These are phyloP conservation scores for Tetrapisispora nanseiensis DNA, from an alignment of 805 yeast species.

Conservation along the genomic window DNA sequence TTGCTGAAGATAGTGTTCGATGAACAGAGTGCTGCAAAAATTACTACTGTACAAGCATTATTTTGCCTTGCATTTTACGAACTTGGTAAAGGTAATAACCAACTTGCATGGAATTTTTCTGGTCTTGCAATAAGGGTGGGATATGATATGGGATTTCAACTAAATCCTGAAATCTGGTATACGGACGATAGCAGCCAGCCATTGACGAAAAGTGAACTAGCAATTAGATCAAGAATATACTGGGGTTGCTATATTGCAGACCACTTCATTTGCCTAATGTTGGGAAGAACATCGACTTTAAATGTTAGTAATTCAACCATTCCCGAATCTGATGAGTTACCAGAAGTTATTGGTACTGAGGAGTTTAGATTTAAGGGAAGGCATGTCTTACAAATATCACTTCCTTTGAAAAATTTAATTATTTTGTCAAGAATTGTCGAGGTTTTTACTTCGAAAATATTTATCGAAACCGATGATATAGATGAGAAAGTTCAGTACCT, in stretches of 20 bases:
- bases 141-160: slow-evolving; percentile 52
- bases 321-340: slow-evolving; percentile 48
- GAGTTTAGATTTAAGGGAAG: slow-evolving; percentile 38
- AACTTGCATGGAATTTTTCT: slow-evolving; percentile 53
- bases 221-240: slow-evolving; percentile 48
- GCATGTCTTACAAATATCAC: slow-evolving; percentile 25
- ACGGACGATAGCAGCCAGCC: slow-evolving; percentile 26
- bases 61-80: slow-evolving; percentile 53
- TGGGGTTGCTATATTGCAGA: slow-evolving; percentile 64
- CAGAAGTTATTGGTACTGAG: slow-evolving; percentile 54
- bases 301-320: slow-evolving; percentile 50
- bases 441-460: slow-evolving; percentile 29
- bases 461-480: slow-evolving; percentile 27
- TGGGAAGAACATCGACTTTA: slow-evolving; percentile 49
- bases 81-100: slow-evolving; percentile 48
- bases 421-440: slow-evolving; percentile 33
- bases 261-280: slow-evolving; percentile 47
- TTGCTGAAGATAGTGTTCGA: slow-evolving; percentile 32
- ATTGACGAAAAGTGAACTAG: slow-evolving; percentile 41
- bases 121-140: slow-evolving; percentile 60
- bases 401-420: slow-evolving; percentile 35
- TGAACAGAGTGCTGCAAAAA: slow-evolving; percentile 33
- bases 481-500: slow-evolving; percentile 30
- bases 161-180: slow-evolving; percentile 53
- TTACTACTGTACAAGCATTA: slow-evolving; percentile 49